These are phyloP conservation scores for Theileria annulata DNA, from an alignment of 169 alveolate species.

Conservation along the genomic window DNA sequence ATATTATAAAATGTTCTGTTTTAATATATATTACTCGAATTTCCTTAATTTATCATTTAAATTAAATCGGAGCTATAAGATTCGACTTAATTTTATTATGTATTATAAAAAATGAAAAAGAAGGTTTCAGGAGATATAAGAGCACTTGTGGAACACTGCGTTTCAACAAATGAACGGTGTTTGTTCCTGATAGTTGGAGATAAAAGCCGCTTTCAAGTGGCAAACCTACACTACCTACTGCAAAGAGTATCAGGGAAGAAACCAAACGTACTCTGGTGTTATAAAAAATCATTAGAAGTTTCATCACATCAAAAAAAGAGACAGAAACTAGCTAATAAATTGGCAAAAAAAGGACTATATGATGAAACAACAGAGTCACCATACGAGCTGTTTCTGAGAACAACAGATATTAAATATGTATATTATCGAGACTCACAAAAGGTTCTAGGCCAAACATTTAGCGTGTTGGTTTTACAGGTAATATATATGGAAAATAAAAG, in stretches of 20 bases:
- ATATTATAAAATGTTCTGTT: background rate
- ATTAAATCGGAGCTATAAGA: background rate
- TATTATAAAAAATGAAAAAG: constrained; percentile 83
- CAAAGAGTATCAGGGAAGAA: constrained; percentile 73
- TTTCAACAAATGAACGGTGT: constrained; percentile 87
- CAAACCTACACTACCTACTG: constrained; percentile 84
- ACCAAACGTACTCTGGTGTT: constrained; percentile 97
- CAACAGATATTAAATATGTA: constrained; percentile 95
- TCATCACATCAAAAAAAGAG: constrained; percentile 95
- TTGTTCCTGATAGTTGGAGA: constrained; percentile 96
- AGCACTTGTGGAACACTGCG: constrained; percentile 90
- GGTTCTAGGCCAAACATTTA: constrained; percentile 94
- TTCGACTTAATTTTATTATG: background rate
- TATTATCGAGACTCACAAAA: constrained; percentile 95
- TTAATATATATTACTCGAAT: background rate
- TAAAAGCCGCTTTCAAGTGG: constrained; percentile 94
- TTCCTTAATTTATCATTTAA: background rate
- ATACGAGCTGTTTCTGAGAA: constrained; percentile 91
- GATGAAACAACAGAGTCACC: constrained; percentile 95
- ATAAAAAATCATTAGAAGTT: constrained; percentile 96
- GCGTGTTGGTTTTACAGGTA: constrained; percentile 92
- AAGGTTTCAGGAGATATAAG: constrained; percentile 93
- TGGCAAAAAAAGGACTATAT: constrained; percentile 89
- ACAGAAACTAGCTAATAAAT: constrained; percentile 90
- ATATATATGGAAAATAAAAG: background rate